These are phyloP conservation scores for Calonectria honghensis DNA, from an alignment of 2,329 filamentous ascomycete genomes.

Conservation along the genomic window DNA sequence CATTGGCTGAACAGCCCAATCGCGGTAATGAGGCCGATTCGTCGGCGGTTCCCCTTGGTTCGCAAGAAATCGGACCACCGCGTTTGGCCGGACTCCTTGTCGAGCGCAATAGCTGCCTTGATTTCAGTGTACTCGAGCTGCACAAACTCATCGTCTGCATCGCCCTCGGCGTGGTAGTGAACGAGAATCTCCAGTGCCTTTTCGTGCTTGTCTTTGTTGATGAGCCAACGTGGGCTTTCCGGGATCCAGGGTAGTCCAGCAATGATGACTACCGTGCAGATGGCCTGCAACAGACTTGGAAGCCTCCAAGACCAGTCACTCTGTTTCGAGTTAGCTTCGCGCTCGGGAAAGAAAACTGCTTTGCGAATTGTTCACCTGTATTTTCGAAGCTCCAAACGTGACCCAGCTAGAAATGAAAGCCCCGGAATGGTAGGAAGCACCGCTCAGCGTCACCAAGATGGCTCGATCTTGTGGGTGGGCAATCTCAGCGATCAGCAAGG, in stretches of 20 bases:
- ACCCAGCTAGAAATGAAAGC: conserved; percentile 32
- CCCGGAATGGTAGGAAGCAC: conserved; percentile 28
- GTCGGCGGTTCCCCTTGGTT: conserved; percentile 78
- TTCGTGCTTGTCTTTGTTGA: conserved; percentile 58
- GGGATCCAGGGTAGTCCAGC: conserved; percentile 59
- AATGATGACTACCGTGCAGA: conserved; percentile 44
- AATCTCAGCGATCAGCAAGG: conserved; percentile 29
- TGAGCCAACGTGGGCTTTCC: conserved; percentile 62
- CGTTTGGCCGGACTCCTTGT: conserved; percentile 69
- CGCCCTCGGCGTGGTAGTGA: conserved; percentile 78
- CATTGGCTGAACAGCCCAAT: conserved; percentile 80
- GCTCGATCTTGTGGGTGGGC: conserved; percentile 31
- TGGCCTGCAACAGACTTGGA: conserved; percentile 45
- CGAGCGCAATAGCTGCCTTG: conserved; percentile 74
- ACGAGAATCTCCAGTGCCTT: conserved; percentile 72
- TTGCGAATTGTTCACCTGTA: not conserved
- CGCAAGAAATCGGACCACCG: conserved; percentile 76
- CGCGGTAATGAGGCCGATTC: conserved; percentile 75
- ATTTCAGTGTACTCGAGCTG: conserved; percentile 80
- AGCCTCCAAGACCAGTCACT: conserved; percentile 47
- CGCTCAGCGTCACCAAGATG: conserved; percentile 28
- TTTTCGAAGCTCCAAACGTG: conserved; percentile 27
- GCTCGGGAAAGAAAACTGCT: too few species aligned
- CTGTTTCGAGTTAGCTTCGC: not conserved
- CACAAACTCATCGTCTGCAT: conserved; percentile 73